Evolutionary conservation across 768 basidiomycete species (phyloP).

Genomic region (Boletus rubropictus): DNA sequence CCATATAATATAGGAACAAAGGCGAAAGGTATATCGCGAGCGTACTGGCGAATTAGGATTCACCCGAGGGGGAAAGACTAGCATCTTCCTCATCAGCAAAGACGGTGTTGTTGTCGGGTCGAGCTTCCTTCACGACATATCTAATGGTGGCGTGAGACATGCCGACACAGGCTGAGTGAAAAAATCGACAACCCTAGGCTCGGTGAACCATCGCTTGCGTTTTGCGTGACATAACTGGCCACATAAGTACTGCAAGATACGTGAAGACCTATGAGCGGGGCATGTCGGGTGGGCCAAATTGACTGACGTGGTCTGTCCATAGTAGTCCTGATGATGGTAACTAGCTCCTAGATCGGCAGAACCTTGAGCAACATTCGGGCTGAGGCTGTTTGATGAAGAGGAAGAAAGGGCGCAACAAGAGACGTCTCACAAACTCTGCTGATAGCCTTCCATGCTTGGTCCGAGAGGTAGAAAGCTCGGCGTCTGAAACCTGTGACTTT

Average conservation of each 20-base stretch:
- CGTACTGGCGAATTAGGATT: slow-evolving; percentile 8
- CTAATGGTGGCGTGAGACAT: slow-evolving; percentile 15
- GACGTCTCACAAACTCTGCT: slow-evolving; percentile 14
- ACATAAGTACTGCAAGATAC: slow-evolving; percentile 3
- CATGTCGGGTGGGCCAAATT: neutral
- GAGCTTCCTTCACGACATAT: slow-evolving; percentile 4
- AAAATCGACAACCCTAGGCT: slow-evolving; percentile 12
- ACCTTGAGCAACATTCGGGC: slow-evolving; percentile 5
- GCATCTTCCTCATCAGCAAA: slow-evolving; percentile 2
- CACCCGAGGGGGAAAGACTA: neutral
- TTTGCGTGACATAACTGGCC: neutral
- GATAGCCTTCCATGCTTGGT: slow-evolving; percentile 3
- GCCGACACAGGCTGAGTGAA: slow-evolving; percentile 4
- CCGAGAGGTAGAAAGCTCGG: neutral
- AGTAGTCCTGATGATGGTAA: slow-evolving; percentile 8
- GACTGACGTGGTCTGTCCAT: slow-evolving; percentile 13
- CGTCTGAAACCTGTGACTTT: slow-evolving; percentile 6
- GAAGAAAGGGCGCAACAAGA: neutral
- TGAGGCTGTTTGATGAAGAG: slow-evolving; percentile 5
- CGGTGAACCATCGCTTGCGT: neutral
- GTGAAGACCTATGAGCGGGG: slow-evolving; percentile 1
- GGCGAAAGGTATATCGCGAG: neutral
- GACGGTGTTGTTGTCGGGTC: neutral
- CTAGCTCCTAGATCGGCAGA: neutral
- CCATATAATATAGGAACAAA: neutral